Base-by-base conservation (phyloP, 805 yeast species). In the Debaryomyces maramus region DNA sequence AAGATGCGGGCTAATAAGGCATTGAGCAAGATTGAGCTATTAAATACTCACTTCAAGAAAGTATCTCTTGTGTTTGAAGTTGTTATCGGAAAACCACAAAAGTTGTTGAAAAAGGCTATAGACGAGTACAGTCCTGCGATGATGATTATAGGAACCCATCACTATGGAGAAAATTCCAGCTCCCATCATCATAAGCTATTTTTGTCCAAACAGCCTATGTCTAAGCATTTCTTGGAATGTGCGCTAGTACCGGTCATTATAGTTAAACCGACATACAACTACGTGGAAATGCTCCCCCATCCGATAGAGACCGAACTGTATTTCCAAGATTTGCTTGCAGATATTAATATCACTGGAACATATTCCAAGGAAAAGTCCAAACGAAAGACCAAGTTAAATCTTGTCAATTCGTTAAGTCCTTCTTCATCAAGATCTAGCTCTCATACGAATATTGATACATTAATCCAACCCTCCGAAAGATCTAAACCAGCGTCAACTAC, bases 61-160 rank as follows among this genome's bases (percentile, higher is more conserved):
- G 53, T 70, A 8, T 56, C 70, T 10, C 44, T 70, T 24, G 72
- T 70, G 24, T 67, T 52, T 44, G 75, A 70, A 48, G 56, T 61
- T 11, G 73, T 60, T 19, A 56, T 68, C 16, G 75, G 75, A 1
- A 67, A 63, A 35, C 72, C 73, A 4, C 69, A 64, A 44, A 64
- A 65, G 43, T 40, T 61, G 15, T 52, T 70, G 44, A 60, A 64
- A 42, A 50, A 48, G 22, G 74, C 75, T 6, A 66, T 70, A 16
- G 61, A 59, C 18, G 74, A 69, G 46, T 70, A 65, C 46, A 52
- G 56, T 35, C 75, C 75, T 3, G 63, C 64, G n/a, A 67, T 70
- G 72, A 67, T 70, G 74, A 52, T 64, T 22, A 65, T 70, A 17
- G 75, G 75, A 2, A 64, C 72, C 7, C 70, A 65, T 41, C 65